Percentiles rank a stretch among this genome's conserved stretches.
phyloP scores from a whole-genome alignment of 2,329 filamentous ascomycete species.

The Aspergillus fructus region DNA sequence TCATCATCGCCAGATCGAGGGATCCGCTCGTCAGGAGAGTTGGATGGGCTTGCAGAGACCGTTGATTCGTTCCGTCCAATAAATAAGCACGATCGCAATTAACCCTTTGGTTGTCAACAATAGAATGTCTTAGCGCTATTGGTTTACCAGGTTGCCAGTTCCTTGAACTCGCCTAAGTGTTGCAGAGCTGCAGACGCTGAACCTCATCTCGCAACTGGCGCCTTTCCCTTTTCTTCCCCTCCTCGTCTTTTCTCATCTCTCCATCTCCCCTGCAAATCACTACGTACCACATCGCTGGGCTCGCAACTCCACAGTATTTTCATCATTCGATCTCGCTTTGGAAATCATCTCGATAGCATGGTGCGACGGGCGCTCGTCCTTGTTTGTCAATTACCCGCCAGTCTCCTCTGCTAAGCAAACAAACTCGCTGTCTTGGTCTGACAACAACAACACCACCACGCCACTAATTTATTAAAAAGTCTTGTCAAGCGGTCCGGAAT shows the following conservation, averaged over 20 bases:
- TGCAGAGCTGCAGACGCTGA: constrained; percentile 2
- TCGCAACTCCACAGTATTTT: constrained; percentile 21
- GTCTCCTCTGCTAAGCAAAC: constrained; percentile 11
- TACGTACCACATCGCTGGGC: constrained; percentile 30
- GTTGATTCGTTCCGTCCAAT: constrained; percentile 4
- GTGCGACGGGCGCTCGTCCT: constrained; percentile 5
- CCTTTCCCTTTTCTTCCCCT: background rate
- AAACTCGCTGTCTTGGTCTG: background rate
- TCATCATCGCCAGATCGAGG: background rate
- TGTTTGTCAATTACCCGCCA: constrained; percentile 6
- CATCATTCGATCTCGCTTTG: constrained; percentile 4
- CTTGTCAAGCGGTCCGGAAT: background rate
- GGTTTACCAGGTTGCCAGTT: constrained; percentile 2
- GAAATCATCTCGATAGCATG: constrained; percentile 12
- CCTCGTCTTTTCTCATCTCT: constrained; percentile 9
- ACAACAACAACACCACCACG: background rate
- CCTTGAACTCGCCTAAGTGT: constrained; percentile 1
- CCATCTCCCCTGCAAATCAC: constrained; percentile 30
- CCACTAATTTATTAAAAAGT: background rate
- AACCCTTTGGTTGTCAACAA: background rate
- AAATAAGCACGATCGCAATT: background rate
- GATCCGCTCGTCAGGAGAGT: background rate
- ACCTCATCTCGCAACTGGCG: constrained; percentile 1
- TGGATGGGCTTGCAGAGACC: constrained; percentile 1
- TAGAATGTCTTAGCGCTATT: background rate